Conservation (phyloP, 179 eudicot genomes). For the Beta macrorhiza region DNA sequence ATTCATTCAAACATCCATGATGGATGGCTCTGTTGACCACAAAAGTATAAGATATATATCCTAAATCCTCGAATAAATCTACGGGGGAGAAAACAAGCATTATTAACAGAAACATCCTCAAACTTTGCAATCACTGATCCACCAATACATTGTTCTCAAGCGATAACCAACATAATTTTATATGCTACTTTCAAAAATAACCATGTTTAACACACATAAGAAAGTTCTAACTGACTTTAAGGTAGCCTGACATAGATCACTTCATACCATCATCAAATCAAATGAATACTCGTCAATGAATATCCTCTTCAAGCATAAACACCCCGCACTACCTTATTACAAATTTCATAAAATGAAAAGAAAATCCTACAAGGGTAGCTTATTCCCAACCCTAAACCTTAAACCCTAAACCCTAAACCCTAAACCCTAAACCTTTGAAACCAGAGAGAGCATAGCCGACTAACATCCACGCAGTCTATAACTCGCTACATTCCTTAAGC, state of each 20-base stretch:
- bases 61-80: background rate
- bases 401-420: background rate
- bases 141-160: background rate
- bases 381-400: background rate
- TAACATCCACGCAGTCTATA: background rate
- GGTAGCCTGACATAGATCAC: background rate
- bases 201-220: background rate
- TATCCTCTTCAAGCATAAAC: background rate
- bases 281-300: background rate
- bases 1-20: background rate
- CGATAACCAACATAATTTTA: background rate
- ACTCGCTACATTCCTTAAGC: background rate
- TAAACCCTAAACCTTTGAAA: background rate
- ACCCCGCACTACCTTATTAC: background rate
- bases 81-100: background rate
- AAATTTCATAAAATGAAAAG: background rate
- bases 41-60: background rate
- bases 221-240: background rate
- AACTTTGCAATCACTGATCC: background rate
- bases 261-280: background rate
- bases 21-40: background rate
- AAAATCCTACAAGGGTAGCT: no score
- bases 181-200: background rate
- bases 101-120: background rate
- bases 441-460: background rate